Evolutionary conservation across 2,329 filamentous ascomycete species (phyloP).

Genomic region (Erysiphe pulchra): DNA sequence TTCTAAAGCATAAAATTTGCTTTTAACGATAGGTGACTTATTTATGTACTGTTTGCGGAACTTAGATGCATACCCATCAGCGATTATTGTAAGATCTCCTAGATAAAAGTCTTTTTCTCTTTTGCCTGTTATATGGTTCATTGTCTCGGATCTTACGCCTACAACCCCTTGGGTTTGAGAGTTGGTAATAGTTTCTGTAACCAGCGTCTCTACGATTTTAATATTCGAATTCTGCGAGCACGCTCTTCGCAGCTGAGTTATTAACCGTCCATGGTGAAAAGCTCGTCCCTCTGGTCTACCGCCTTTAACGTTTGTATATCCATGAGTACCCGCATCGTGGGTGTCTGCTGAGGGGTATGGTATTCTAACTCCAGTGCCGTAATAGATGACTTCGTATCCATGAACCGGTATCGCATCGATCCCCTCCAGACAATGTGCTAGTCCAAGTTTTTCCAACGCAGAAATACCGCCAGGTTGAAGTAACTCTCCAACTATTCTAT

Average conservation of each 20-base stretch:
- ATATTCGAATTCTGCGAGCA: slow-evolving; percentile 59
- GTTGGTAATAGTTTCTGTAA: slow-evolving; percentile 46
- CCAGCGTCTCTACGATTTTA: slow-evolving; percentile 75
- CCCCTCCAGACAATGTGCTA: slow-evolving; percentile 58
- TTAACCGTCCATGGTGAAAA: slow-evolving; percentile 91
- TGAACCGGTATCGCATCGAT: slow-evolving; percentile 68
- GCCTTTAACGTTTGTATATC: slow-evolving; percentile 14
- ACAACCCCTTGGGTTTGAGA: slow-evolving; percentile 45
- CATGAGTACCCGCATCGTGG: slow-evolving; percentile 3
- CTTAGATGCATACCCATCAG: slow-evolving; percentile 78
- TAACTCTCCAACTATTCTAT: slow-evolving; percentile 87
- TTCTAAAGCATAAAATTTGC: slow-evolving; percentile 84
- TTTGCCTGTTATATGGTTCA: slow-evolving; percentile 25
- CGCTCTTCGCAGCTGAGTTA: slow-evolving; percentile 52
- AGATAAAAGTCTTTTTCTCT: slow-evolving; percentile 59
- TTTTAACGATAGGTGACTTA: slow-evolving; percentile 42
- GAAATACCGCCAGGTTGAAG: slow-evolving; percentile 76
- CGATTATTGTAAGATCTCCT: slow-evolving; percentile 63
- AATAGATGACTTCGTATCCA: slow-evolving; percentile 74
- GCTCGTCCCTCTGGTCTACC: slow-evolving; percentile 40
- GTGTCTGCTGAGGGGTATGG: slow-evolving; percentile 38
- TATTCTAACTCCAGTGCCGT: slow-evolving; percentile 46
- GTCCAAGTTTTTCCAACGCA: slow-evolving; percentile 55
- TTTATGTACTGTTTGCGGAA: slow-evolving; percentile 62
- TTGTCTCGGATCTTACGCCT: slow-evolving; percentile 53